phyloP scores from a whole-genome alignment of 2,329 filamentous ascomycete species.

The Zymoseptoria passerinii region DNA sequence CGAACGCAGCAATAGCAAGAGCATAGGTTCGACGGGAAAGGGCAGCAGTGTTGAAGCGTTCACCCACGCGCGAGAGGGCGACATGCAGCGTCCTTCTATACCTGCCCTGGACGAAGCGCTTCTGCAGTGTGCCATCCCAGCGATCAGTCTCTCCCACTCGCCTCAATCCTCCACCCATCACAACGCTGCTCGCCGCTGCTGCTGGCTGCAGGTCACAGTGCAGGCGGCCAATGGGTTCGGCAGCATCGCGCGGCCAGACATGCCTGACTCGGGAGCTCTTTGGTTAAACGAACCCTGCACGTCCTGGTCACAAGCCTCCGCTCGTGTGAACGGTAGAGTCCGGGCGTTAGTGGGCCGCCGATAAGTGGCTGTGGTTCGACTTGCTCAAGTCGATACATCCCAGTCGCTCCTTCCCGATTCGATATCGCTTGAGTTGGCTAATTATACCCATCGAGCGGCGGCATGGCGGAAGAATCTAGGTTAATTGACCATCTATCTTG shows the following conservation, averaged over 20 bases:
- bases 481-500: constrained; percentile 15
- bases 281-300: not conserved
- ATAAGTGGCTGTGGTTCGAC: not conserved
- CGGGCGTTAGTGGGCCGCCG: not conserved
- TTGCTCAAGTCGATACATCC: not conserved
- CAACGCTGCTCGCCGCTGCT: not conserved
- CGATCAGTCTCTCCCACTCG: not conserved
- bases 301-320: not conserved
- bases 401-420: not conserved
- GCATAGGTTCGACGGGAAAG: constrained; percentile 8
- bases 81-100: not conserved
- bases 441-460: constrained; percentile 1
- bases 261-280: not conserved
- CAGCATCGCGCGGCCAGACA: not conserved
- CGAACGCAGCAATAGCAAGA: constrained; percentile 10
- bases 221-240: not conserved
- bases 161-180: not conserved
- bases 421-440: not conserved
- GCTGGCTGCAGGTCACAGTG: not conserved
- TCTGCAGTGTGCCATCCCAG: not conserved
- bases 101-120: not conserved
- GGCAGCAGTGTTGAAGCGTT: not conserved
- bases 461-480: not conserved
- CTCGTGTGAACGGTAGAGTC: not conserved
- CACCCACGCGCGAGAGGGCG: not conserved